Percentiles rank a stretch among this genome's conserved stretches.
Evolutionary conservation across 768 basidiomycete species (phyloP).

Genomic region (Lyophyllum shimeji): DNA sequence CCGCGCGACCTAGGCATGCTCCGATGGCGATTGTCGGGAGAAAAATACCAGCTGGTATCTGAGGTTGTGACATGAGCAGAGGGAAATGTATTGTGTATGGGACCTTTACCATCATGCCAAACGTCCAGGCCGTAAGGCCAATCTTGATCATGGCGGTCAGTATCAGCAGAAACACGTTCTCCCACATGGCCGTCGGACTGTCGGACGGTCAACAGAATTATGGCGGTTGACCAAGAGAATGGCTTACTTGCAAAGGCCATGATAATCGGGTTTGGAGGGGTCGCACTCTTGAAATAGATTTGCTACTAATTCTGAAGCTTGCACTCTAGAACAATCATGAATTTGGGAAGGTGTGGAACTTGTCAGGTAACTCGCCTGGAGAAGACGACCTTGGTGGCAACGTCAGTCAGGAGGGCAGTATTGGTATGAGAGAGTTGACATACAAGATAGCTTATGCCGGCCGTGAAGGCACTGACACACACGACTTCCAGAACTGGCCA

Average conservation of each 20-base stretch:
- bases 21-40: constrained; percentile 76
- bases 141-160: constrained; percentile 64
- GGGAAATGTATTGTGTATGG: not conserved
- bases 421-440: constrained; percentile 14
- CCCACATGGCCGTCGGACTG: constrained; percentile 64
- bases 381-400: constrained; percentile 56
- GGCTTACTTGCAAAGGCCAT: constrained; percentile 79
- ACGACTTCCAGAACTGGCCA: constrained; percentile 70
- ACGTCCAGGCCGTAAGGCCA: constrained; percentile 70
- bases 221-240: not conserved
- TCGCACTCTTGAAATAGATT: constrained; percentile 86
- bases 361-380: constrained; percentile 39
- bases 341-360: not conserved
- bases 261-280: constrained; percentile 60
- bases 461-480: constrained; percentile 61
- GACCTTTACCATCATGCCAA: constrained; percentile 71
- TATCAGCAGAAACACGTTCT: constrained; percentile 66
- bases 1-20: constrained; percentile 68
- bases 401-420: not conserved
- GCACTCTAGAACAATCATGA: constrained; percentile 43
- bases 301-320: constrained; percentile 79
- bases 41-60: constrained; percentile 79
- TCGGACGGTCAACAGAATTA: not conserved
- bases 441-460: constrained; percentile 70
- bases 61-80: not conserved